These are phyloP conservation scores for Kodamaea derodonti DNA, from an alignment of 1,139 yeast species.

Conservation along the genomic window DNA sequence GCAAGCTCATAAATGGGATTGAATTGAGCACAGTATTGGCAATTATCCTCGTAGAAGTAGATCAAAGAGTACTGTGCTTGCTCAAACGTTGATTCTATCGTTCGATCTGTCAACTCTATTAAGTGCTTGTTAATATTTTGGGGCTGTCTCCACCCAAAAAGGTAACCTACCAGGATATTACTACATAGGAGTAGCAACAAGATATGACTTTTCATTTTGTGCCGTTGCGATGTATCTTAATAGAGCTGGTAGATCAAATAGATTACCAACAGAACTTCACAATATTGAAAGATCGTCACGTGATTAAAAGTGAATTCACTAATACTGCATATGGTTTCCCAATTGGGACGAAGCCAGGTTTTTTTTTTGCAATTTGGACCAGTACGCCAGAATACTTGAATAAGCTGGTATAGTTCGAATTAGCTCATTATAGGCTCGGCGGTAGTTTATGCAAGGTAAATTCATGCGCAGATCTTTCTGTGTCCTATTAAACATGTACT, in stretches of 20 bases:
- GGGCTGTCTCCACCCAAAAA: neutral
- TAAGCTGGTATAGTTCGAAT: too few relatives aligned
- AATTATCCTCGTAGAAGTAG: constrained; percentile 37
- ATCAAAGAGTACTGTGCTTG: constrained; percentile 33
- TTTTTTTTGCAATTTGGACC: neutral
- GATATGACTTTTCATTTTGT: neutral
- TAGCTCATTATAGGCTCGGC: too few relatives aligned
- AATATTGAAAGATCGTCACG: too few relatives aligned
- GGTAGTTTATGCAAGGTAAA: too few relatives aligned
- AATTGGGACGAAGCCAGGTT: neutral
- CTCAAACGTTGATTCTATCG: constrained; percentile 16
- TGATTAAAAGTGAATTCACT: too few relatives aligned
- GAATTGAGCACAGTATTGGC: constrained; percentile 35
- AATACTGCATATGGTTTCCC: neutral
- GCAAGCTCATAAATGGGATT: constrained; percentile 36
- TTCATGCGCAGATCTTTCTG: neutral
- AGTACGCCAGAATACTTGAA: too few relatives aligned
- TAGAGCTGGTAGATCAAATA: neutral
- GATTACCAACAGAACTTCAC: too few relatives aligned
- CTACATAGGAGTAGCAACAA: neutral
- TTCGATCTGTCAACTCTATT: constrained; percentile 17
- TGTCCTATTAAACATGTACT: neutral
- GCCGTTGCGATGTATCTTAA: neutral
- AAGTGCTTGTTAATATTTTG: constrained; percentile 6
- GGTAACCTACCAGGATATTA: neutral